Conservation (phyloP, 2,329 filamentous ascomycete genomes). For the Fusarium papillatum region DNA sequence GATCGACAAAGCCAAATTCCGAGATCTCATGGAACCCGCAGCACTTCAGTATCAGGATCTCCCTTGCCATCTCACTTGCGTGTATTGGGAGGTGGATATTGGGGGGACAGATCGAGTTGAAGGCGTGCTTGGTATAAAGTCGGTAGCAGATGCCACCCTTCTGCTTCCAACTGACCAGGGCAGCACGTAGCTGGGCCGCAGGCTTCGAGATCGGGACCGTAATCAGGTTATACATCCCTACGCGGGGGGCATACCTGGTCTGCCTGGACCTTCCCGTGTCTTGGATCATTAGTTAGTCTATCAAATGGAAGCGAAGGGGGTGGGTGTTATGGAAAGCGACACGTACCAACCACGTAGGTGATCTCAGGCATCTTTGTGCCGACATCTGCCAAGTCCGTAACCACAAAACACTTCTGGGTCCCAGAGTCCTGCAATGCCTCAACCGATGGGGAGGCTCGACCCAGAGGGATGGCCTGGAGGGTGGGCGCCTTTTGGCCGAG, state of each 20-base stretch:
- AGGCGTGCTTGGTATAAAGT: neutral
- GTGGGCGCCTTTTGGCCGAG: neutral
- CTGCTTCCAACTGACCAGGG: neutral
- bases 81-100: neutral
- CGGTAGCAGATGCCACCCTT: neutral
- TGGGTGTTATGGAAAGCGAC: neutral
- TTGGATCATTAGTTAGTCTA: neutral
- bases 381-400: neutral
- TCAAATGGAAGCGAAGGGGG: neutral
- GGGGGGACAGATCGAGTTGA: neutral
- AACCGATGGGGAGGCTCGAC: neutral
- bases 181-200: neutral
- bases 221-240: neutral
- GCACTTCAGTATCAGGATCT: neutral
- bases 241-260: neutral
- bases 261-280: neutral
- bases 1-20: neutral
- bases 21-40: neutral
- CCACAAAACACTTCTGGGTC: neutral
- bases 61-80: neutral
- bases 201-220: neutral
- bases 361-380: neutral
- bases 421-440: neutral
- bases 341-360: neutral
- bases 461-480: neutral